These are phyloP conservation scores for Quillaja saponaria DNA, from an alignment of 306 rosid species.

Conservation along the genomic window DNA sequence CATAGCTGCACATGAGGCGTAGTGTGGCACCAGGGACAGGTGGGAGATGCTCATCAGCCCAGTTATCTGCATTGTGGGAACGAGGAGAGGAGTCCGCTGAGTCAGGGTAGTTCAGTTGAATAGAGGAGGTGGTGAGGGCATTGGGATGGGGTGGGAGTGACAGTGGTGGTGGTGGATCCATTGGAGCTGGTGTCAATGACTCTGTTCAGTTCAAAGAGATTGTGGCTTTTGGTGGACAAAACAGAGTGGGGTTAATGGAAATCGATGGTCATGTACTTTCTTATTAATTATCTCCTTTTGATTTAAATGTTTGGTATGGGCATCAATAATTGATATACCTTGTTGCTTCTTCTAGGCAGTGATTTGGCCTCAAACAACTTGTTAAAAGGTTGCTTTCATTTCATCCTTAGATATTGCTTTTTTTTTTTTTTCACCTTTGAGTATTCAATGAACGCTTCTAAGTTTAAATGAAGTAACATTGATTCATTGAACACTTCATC, in stretches of 20 bases:
- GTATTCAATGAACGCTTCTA: slow-evolving; percentile 32
- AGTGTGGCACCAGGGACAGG: slow-evolving; percentile 71
- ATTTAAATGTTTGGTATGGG: slow-evolving; percentile 24
- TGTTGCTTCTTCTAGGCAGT: slow-evolving; percentile 23
- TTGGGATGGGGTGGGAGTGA: slow-evolving; percentile 26
- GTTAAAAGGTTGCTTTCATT: slow-evolving; percentile 1
- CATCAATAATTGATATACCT: slow-evolving; percentile 18
- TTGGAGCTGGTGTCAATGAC: background rate
- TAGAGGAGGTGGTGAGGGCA: background rate
- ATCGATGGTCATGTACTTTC: slow-evolving; percentile 23
- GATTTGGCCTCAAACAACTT: slow-evolving; percentile 34
- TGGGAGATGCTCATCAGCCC: slow-evolving; percentile 54
- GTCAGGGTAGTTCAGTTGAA: slow-evolving; percentile 49
- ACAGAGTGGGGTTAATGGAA: slow-evolving; percentile 14
- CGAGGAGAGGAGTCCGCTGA: slow-evolving; percentile 62
- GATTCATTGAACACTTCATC: slow-evolving; percentile 20
- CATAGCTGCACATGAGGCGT: slow-evolving; percentile 95
- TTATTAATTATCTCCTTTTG: slow-evolving; percentile 12
- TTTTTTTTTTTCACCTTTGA: slow-evolving; percentile 28
- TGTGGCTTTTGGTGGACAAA: background rate
- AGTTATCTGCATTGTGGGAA: slow-evolving; percentile 54
- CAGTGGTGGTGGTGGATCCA: slow-evolving; percentile 32
- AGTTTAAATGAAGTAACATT: slow-evolving; percentile 33
- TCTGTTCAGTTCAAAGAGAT: background rate
- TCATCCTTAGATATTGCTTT: too few relatives aligned